Evolutionary conservation across 2,329 filamentous ascomycete genomes (phyloP).

Genomic region (Plenodomus tracheiphilus): DNA sequence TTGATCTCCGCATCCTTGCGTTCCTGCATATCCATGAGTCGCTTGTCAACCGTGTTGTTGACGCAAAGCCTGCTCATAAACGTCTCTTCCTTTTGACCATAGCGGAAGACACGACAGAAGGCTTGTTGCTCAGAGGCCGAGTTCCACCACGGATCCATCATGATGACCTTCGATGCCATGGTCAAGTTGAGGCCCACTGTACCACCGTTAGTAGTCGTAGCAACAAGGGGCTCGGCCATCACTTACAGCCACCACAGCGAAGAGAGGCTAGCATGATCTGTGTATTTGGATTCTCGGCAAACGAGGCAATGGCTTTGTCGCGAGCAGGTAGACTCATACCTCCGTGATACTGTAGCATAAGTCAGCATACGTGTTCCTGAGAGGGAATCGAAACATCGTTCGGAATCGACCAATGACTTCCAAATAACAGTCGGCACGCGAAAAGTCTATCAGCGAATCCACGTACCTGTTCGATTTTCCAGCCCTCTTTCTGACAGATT

Average conservation of each 20-base stretch:
- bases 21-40: slow-evolving; percentile 59
- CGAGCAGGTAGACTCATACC: slow-evolving; percentile 51
- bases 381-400: not conserved
- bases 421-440: no score
- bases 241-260: slow-evolving; percentile 56
- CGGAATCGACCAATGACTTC: not conserved
- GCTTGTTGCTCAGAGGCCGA: slow-evolving; percentile 64
- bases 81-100: slow-evolving; percentile 65
- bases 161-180: slow-evolving; percentile 55
- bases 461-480: slow-evolving; percentile 50
- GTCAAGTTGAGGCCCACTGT: slow-evolving; percentile 61
- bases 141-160: slow-evolving; percentile 64
- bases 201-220: not conserved
- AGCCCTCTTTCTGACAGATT: slow-evolving; percentile 56
- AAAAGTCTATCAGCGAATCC: not conserved
- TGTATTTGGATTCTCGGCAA: slow-evolving; percentile 45
- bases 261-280: slow-evolving; percentile 60
- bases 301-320: slow-evolving; percentile 51
- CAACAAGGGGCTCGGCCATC: not conserved
- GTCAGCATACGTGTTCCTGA: slow-evolving; percentile 7
- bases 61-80: slow-evolving; percentile 63
- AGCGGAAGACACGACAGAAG: slow-evolving; percentile 64
- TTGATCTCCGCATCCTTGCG: slow-evolving; percentile 55
- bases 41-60: slow-evolving; percentile 60
- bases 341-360: slow-evolving; percentile 50